These are phyloP conservation scores for Phytophthora pisi DNA, from an alignment of 352 stramenopile species.

Conservation along the genomic window DNA sequence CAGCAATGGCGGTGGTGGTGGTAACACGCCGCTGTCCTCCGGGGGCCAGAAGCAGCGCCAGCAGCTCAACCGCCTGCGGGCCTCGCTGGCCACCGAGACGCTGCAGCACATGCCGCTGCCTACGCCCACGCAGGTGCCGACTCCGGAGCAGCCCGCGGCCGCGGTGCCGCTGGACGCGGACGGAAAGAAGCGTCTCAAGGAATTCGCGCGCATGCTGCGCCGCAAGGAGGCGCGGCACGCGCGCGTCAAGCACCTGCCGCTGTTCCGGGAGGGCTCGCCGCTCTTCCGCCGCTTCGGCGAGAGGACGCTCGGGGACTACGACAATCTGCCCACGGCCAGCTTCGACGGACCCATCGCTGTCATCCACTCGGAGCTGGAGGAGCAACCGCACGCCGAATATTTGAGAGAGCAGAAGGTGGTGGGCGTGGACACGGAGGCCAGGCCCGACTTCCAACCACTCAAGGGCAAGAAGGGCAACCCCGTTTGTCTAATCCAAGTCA, in stretches of 20 bases:
- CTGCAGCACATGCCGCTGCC: conserved; percentile 20
- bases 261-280: conserved; percentile 67
- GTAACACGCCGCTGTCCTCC: conserved; percentile 20
- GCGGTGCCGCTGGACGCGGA: neutral
- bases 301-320: conserved; percentile 57
- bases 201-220: conserved; percentile 63
- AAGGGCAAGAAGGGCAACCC: conserved; percentile 62
- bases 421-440: conserved; percentile 83
- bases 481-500: conserved; percentile 81
- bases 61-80: conserved; percentile 48
- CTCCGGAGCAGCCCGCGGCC: neutral
- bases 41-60: conserved; percentile 50
- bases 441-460: conserved; percentile 59
- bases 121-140: neutral
- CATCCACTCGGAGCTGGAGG: conserved; percentile 68
- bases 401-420: conserved; percentile 58
- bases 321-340: conserved; percentile 46
- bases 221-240: conserved; percentile 57
- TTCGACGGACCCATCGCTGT: conserved; percentile 67
- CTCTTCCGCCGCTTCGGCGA: conserved; percentile 55
- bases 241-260: conserved; percentile 64
- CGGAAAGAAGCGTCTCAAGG: conserved; percentile 26
- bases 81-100: conserved; percentile 35
- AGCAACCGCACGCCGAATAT: conserved; percentile 53
- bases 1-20: conserved; percentile 6